phyloP scores from a whole-genome alignment of 345 rosid species.

The Aegle marmelos region DNA sequence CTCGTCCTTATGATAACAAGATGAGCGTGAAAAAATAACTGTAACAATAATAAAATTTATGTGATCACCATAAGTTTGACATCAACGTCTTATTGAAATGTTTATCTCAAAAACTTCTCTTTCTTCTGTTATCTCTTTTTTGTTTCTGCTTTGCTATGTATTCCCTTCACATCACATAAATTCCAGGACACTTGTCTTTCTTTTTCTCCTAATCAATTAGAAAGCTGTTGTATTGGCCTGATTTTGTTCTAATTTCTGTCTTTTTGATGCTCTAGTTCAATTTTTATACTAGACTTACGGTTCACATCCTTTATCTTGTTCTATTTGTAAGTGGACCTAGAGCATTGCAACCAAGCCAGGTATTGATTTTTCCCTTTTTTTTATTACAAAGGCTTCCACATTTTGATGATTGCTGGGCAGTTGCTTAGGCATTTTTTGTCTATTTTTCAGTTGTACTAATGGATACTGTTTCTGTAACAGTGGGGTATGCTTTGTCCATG shows the following conservation, averaged over 20 bases:
- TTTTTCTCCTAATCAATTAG: not conserved
- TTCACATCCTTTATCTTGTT: not conserved
- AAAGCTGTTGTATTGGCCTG: not conserved
- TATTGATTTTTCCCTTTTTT: slow-evolving; percentile 22
- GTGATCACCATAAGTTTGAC: not conserved
- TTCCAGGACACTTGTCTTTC: not conserved
- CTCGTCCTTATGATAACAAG: not conserved
- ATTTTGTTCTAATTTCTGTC: not conserved
- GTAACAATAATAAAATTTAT: no score
- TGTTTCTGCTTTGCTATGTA: not conserved
- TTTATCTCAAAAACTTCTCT: not conserved
- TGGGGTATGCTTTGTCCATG: slow-evolving; percentile 99
- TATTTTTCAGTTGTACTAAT: not conserved
- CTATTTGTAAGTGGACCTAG: slow-evolving; percentile 76
- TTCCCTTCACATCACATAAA: not conserved
- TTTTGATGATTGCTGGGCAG: not conserved
- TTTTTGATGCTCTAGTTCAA: not conserved
- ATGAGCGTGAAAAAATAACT: not conserved
- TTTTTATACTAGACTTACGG: not conserved
- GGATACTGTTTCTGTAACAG: slow-evolving; percentile 28
- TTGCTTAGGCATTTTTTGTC: slow-evolving; percentile 1
- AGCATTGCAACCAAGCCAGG: slow-evolving; percentile 99
- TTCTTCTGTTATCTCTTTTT: no score
- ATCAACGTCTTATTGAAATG: no score
- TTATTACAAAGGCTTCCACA: not conserved